Base-by-base conservation (phyloP, 2,329 filamentous ascomycete species). In the Sporothrix euskadiensis region DNA sequence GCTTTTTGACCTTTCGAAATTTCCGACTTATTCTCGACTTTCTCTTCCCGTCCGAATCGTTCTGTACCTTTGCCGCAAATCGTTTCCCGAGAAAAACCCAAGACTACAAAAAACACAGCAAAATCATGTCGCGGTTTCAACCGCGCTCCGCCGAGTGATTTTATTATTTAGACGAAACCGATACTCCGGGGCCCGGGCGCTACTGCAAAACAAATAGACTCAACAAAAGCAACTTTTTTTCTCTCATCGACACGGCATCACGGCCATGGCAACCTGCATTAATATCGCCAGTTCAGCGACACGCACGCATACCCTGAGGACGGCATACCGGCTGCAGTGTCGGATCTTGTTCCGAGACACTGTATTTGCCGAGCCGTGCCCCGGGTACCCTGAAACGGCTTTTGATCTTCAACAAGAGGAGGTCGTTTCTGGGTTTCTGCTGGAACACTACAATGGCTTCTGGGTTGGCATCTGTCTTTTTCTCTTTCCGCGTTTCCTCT, bases 321-420 rank as follows among this genome's bases (percentile, higher is more conserved):
- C 47, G 47, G 30, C 47, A 69, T 39, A 19, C 47, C 30, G 30
- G 47, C 66, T 69, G 66, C 66, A 69, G 26, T 35, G 8, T 35
- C 14, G 8, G 12, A 41, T 35, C 26, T 71, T 63, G 56, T 30
- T 59, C 39, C 54, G 26, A 49, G 7, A 49, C 56, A 10, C 69
- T 35, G 56, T 56, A 35, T 30, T 12, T 30, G 56, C 35, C 69
- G 49, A 39, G 41, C 26, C 56, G 19, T 32, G 30, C 19, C 26
- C 56, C 30, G 22, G 30, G 39, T 22, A 16, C 30, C 19, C 26
- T 10, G 10, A 14, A 30, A n/a, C 26, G 10, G 47, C 54, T 54
- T 71, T 47, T 61, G 69, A 39, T 47, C 57, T 69, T 73, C 65
- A 73, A 70, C 71, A 73, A 57, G 56, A 69, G 26, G 71, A 39